Conservation (phyloP, 75 land plant genomes). For the Cupressus sempervirens region DNA sequence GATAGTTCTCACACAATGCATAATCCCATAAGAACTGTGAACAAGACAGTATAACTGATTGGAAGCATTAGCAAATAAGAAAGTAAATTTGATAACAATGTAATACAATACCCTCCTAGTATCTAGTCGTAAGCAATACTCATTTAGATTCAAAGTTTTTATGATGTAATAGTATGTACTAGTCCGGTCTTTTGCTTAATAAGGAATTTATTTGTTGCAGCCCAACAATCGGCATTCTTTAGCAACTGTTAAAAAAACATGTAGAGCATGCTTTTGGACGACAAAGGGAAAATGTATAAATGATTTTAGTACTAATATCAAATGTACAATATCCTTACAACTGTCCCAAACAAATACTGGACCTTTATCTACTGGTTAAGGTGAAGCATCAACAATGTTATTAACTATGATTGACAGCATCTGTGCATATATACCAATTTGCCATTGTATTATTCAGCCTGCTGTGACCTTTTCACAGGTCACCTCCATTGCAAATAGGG, state of each 20-base stretch:
- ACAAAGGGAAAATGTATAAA: neutral
- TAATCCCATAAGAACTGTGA: neutral
- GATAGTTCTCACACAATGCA: neutral
- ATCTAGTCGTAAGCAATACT: neutral
- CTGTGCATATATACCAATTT: no score
- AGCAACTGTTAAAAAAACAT: neutral
- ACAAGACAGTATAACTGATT: neutral
- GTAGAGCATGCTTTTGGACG: neutral
- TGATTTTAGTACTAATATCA: neutral
- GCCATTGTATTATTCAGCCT: no score
- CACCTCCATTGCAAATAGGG: no score
- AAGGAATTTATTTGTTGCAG: neutral
- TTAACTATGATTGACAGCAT: neutral
- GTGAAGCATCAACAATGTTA: neutral
- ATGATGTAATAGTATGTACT: neutral
- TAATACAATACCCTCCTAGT: neutral
- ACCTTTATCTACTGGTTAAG: neutral
- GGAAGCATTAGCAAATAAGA: neutral
- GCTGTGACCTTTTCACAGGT: no score
- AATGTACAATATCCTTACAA: neutral
- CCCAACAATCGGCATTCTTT: neutral
- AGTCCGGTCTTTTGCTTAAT: neutral
- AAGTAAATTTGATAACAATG: neutral
- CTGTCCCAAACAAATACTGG: neutral
- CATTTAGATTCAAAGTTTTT: neutral